Evolutionary conservation across 2,329 filamentous ascomycete genomes (phyloP).

Genomic region (Ceratocystis diversiconidia): DNA sequence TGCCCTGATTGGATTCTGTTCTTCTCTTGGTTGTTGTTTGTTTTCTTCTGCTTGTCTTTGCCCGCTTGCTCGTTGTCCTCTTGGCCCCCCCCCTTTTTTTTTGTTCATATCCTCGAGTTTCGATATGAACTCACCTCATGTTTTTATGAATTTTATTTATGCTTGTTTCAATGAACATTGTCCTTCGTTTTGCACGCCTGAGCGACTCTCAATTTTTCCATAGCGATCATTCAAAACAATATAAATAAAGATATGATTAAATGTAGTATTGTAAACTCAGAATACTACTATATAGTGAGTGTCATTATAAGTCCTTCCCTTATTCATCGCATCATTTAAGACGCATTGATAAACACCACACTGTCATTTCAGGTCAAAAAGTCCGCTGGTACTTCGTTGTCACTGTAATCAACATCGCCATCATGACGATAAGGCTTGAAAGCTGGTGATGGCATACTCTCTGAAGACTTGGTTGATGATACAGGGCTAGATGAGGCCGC

Average conservation of each 20-base stretch:
- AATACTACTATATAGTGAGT: too few relatives aligned
- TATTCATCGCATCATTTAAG: too few relatives aligned
- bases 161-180: slow-evolving; percentile 8
- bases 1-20: not conserved
- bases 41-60: not conserved
- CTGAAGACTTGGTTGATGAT: slow-evolving; percentile 11
- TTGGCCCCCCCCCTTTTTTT: not conserved
- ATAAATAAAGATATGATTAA: not conserved
- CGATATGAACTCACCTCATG: not conserved
- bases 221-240: not conserved
- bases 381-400: slow-evolving; percentile 32
- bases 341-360: too few relatives aligned
- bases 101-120: not conserved
- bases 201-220: too few relatives aligned
- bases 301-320: too few relatives aligned
- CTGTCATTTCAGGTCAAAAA: slow-evolving; percentile 20
- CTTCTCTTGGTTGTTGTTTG: not conserved
- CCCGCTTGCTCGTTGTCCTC: not conserved
- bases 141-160: slow-evolving; percentile 4
- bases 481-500: not conserved
- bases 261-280: too few relatives aligned
- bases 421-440: slow-evolving; percentile 14
- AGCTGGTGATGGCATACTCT: slow-evolving; percentile 15
- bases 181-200: not conserved
- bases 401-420: slow-evolving; percentile 23